Evolutionary conservation across 768 basidiomycete genomes (phyloP).

Genomic region (Suillus subalutaceus): DNA sequence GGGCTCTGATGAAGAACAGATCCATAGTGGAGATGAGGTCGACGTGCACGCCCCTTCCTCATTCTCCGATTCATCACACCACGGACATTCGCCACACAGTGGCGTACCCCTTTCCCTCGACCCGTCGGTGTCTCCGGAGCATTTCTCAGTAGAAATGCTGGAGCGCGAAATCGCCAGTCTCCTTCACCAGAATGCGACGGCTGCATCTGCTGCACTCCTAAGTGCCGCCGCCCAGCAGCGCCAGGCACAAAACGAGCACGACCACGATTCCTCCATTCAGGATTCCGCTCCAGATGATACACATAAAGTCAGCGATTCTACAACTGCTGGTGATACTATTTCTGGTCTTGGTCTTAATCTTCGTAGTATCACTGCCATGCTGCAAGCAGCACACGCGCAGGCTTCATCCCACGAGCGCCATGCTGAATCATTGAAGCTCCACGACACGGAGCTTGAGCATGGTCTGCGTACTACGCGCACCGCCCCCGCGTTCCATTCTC

Average conservation of each 20-base stretch:
- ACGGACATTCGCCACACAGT: constrained; percentile 22
- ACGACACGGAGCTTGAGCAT: constrained; percentile 48
- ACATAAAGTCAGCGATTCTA: constrained; percentile 11
- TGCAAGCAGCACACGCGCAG: constrained; percentile 76
- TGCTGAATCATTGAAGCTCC: constrained; percentile 48
- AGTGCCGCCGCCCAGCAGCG: constrained; percentile 72
- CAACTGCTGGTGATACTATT: constrained; percentile 16
- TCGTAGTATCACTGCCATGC: constrained; percentile 72
- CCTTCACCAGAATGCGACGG: constrained; percentile 74
- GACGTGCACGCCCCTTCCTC: constrained; percentile 34
- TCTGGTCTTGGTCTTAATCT: constrained; percentile 57
- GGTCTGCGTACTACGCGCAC: constrained; percentile 60
- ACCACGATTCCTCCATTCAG: constrained; percentile 36
- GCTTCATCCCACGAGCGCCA: constrained; percentile 51
- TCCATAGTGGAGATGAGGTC: constrained; percentile 31
- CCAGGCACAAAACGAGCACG: constrained; percentile 46
- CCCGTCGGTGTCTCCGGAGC: constrained; percentile 44
- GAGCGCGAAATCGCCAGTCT: constrained; percentile 79
- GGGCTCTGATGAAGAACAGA: constrained; percentile 52
- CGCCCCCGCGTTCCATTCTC: constrained; percentile 78
- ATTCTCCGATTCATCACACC: constrained; percentile 21
- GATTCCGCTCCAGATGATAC: constrained; percentile 25
- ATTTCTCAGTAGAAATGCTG: constrained; percentile 70
- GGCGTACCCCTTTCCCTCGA: constrained; percentile 40
- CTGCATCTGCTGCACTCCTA: constrained; percentile 64